phyloP scores from a whole-genome alignment of 176 grass and related monocot species.

The Puya raimondii region DNA sequence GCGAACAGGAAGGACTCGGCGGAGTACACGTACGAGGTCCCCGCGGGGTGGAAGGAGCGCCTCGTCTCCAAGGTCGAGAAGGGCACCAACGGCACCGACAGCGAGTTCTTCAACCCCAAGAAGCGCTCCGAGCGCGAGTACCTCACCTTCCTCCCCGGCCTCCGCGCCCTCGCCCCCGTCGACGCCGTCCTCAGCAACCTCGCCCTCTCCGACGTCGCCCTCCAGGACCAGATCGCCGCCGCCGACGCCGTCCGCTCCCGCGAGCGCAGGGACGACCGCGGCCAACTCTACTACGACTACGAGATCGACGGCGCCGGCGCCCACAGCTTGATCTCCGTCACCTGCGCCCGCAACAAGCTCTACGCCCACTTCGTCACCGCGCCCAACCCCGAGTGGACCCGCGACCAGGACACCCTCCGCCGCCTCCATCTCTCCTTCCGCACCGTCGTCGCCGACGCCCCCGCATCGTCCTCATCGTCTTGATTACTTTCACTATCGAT shows the following conservation, averaged over 20 bases:
- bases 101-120: slow-evolving; percentile 91
- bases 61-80: slow-evolving; percentile 96
- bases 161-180: slow-evolving; percentile 73
- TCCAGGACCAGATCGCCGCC: slow-evolving; percentile 79
- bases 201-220: slow-evolving; percentile 73
- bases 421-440: slow-evolving; percentile 77
- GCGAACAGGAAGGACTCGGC: slow-evolving; percentile 78
- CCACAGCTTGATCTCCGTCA: slow-evolving; percentile 86
- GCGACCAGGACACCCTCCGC: slow-evolving; percentile 68
- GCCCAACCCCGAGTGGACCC: slow-evolving; percentile 66
- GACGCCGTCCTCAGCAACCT: slow-evolving; percentile 77
- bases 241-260: slow-evolving; percentile 49
- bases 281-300: slow-evolving; percentile 89
- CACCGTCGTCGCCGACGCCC: slow-evolving; percentile 38
- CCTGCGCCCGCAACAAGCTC: slow-evolving; percentile 81
- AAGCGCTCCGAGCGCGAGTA: slow-evolving; percentile 84
- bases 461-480: background rate
- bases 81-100: slow-evolving; percentile 96
- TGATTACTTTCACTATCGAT: too few species aligned
- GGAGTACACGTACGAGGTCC: slow-evolving; percentile 91
- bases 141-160: slow-evolving; percentile 69
- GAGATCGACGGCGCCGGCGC: slow-evolving; percentile 64
- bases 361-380: slow-evolving; percentile 83
- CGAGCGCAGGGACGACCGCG: slow-evolving; percentile 34
- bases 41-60: slow-evolving; percentile 80